phyloP scores from a whole-genome alignment of 371 early-diverging fungal genomes.

The Rozella allomycis region DNA sequence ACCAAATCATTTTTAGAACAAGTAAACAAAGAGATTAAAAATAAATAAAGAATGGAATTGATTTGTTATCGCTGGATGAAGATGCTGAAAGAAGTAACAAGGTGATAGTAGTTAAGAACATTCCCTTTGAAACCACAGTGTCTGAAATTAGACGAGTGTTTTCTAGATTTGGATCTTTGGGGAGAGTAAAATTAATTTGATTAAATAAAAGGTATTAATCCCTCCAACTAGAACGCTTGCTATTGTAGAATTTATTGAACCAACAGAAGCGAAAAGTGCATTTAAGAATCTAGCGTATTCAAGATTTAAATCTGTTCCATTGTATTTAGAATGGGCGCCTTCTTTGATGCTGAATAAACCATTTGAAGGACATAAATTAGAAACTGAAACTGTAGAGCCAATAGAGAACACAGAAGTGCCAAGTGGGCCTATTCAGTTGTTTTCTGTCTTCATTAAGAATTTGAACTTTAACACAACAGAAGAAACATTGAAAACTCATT shows the following conservation, averaged over 20 bases:
- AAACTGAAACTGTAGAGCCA: neutral
- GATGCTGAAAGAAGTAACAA: slow-evolving; percentile 46
- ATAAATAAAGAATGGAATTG: neutral
- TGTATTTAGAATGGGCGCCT: slow-evolving; percentile 88
- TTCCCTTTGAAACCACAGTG: slow-evolving; percentile 53
- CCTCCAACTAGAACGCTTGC: slow-evolving; percentile 88
- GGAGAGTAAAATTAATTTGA: slow-evolving; percentile 34
- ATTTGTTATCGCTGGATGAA: neutral
- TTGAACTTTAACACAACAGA: slow-evolving; percentile 70
- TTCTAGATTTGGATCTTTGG: slow-evolving; percentile 61
- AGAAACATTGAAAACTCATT: slow-evolving; percentile 39
- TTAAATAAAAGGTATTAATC: slow-evolving; percentile 26
- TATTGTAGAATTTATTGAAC: slow-evolving; percentile 71
- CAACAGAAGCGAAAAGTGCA: slow-evolving; percentile 70
- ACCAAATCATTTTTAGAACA: slow-evolving; percentile 72
- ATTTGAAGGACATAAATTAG: slow-evolving; percentile 2
- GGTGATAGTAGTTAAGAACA: slow-evolving; percentile 80
- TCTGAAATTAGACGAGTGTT: slow-evolving; percentile 57
- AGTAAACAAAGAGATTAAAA: slow-evolving; percentile 1
- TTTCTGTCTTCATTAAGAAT: slow-evolving; percentile 72
- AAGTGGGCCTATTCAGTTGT: neutral
- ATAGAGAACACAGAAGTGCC: no score
- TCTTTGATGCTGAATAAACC: slow-evolving; percentile 10
- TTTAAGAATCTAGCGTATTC: slow-evolving; percentile 72
- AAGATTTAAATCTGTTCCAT: slow-evolving; percentile 61